phyloP scores from a whole-genome alignment of 2,329 filamentous ascomycete species.

The Gliomastix tumulicola region DNA sequence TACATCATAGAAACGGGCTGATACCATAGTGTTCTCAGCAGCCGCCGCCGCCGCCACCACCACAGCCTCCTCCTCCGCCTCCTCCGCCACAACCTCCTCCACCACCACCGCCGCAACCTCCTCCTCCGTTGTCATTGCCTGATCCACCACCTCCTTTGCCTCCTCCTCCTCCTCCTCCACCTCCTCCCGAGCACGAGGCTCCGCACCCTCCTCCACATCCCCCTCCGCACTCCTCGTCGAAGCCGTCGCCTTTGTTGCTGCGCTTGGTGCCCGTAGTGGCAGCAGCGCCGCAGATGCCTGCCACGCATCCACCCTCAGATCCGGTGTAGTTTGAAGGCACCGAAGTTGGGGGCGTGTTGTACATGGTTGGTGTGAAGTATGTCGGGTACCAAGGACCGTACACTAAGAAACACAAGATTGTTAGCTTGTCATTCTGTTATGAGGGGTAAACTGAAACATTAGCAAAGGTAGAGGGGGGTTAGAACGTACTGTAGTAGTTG shows the following conservation, averaged over 20 bases:
- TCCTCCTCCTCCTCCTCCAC: slow-evolving; percentile 10
- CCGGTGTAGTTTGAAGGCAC: not conserved
- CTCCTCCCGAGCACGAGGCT: slow-evolving; percentile 29
- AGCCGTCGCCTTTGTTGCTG: too few relatives aligned
- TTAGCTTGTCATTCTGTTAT: too few relatives aligned
- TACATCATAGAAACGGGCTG: too few relatives aligned
- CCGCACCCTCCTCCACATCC: slow-evolving; percentile 14
- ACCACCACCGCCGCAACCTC: slow-evolving; percentile 10
- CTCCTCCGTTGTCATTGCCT: slow-evolving; percentile 7
- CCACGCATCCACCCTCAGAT: not conserved
- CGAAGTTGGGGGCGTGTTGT: not conserved
- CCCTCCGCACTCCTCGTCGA: too few relatives aligned
- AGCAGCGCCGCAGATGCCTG: not conserved
- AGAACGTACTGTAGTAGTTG: too few relatives aligned
- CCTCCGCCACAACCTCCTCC: slow-evolving; percentile 7
- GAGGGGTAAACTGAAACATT: too few relatives aligned
- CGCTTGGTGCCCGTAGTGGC: not conserved
- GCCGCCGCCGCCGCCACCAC: slow-evolving; percentile 6
- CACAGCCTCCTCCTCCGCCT: slow-evolving; percentile 6
- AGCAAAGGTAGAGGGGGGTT: too few relatives aligned
- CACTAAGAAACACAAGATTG: too few relatives aligned
- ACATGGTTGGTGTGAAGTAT: not conserved
- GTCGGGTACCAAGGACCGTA: not conserved
- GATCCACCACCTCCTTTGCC: slow-evolving; percentile 8
- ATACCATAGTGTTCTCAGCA: too few relatives aligned